phyloP scores from a whole-genome alignment of 106 monocot genomes.

The Ottelia alismoides region DNA sequence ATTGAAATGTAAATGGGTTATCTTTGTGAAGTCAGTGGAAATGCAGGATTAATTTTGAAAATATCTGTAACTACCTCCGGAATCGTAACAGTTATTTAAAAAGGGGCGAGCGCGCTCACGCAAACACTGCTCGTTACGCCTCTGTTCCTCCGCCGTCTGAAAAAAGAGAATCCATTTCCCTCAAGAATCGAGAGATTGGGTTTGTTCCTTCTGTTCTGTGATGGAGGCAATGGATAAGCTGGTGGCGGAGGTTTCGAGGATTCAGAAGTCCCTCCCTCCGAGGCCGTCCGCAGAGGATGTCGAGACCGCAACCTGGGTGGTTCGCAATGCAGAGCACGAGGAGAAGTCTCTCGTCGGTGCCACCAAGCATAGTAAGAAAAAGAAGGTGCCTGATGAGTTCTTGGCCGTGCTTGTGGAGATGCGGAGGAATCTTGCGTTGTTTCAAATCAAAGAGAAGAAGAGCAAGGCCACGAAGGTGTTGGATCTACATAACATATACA shows the following conservation, averaged over 20 bases:
- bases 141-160: too few species aligned
- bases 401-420: conserved; percentile 30
- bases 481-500: conserved; percentile 20
- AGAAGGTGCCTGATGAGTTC: conserved; percentile 25
- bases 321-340: conserved; percentile 18
- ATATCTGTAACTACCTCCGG: too few species aligned
- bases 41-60: too few species aligned
- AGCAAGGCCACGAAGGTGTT: conserved; percentile 23
- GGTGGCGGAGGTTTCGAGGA: conserved; percentile 32
- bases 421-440: conserved; percentile 15
- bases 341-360: conserved; percentile 17
- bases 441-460: conserved; percentile 25
- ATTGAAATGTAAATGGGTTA: too few species aligned
- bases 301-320: conserved; percentile 18
- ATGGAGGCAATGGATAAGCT: too few species aligned
- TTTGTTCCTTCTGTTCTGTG: too few species aligned
- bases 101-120: too few species aligned
- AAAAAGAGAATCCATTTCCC: too few species aligned
- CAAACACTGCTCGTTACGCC: too few species aligned
- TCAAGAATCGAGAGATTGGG: too few species aligned
- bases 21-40: too few species aligned
- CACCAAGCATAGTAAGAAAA: conserved; percentile 17
- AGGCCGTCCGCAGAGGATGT: conserved; percentile 25
- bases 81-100: too few species aligned
- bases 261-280: conserved; percentile 21